These are phyloP conservation scores for Conticribra weissflogii DNA, from an alignment of 108 stramenopile species.

Conservation along the genomic window DNA sequence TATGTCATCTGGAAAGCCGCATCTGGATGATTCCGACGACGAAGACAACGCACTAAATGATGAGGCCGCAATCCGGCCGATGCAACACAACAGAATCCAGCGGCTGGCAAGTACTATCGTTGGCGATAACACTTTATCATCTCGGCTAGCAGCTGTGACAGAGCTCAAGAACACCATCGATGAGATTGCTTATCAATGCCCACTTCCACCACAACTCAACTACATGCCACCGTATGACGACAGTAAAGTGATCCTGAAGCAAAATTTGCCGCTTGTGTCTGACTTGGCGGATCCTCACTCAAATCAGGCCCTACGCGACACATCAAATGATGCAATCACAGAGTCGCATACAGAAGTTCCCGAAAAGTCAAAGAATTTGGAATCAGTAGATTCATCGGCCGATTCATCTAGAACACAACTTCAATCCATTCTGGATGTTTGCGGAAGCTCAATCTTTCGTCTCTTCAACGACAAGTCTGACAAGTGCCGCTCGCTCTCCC, in stretches of 20 bases:
- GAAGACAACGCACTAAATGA: constrained; percentile 30
- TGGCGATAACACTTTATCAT: constrained; percentile 14
- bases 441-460: constrained; percentile 38
- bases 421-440: constrained; percentile 38
- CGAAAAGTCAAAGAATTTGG: constrained; percentile 8
- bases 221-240: constrained; percentile 48
- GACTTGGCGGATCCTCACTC: too few relatives aligned
- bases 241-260: constrained; percentile 10
- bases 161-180: constrained; percentile 33
- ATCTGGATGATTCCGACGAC: constrained; percentile 45
- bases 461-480: constrained; percentile 35
- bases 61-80: too few relatives aligned
- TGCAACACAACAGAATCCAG: constrained; percentile 29
- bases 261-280: constrained; percentile 42
- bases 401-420: constrained; percentile 2
- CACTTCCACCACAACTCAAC: constrained; percentile 29
- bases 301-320: too few relatives aligned
- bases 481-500: constrained; percentile 52
- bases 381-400: constrained; percentile 1
- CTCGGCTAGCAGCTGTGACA: constrained; percentile 27
- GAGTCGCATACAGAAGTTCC: too few relatives aligned
- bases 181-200: constrained; percentile 13
- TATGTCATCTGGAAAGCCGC: too few relatives aligned
- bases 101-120: constrained; percentile 38
- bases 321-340: too few relatives aligned